phyloP scores from a whole-genome alignment of 1,139 yeast genomes.

The Neolecta irregularis region DNA sequence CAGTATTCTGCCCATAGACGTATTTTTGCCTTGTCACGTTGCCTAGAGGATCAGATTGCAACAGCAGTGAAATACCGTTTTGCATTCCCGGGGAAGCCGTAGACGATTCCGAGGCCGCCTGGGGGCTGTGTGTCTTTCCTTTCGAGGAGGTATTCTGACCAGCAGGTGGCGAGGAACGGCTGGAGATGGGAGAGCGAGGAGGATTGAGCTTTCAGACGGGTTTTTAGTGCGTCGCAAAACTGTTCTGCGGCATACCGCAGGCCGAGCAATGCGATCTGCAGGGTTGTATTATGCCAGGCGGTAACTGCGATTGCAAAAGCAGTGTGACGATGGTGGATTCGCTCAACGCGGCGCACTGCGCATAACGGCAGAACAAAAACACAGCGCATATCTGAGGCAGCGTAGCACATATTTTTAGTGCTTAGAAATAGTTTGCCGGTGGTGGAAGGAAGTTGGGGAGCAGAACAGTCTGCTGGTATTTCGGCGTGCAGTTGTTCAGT shows the following conservation, averaged over 20 bases:
- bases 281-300: conserved; percentile 49
- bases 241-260: conserved; percentile 63
- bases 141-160: conserved; percentile 52
- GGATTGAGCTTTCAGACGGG: conserved; percentile 47
- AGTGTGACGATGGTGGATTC: conserved; percentile 60
- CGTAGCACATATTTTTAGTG: background rate
- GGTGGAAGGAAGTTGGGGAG: too few relatives aligned
- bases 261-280: conserved; percentile 64
- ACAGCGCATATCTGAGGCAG: conserved; percentile 55
- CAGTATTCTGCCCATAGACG: conserved; percentile 89
- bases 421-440: background rate
- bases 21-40: conserved; percentile 71
- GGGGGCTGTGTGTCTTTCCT: conserved; percentile 17
- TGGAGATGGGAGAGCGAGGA: conserved; percentile 43
- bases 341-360: conserved; percentile 69
- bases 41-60: conserved; percentile 12
- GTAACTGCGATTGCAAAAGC: conserved; percentile 65
- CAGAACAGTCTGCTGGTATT: background rate
- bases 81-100: conserved; percentile 78
- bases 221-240: conserved; percentile 55
- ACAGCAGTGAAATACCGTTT: conserved; percentile 25
- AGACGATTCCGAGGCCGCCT: conserved; percentile 78
- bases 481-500: background rate
- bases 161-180: conserved; percentile 55
- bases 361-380: conserved; percentile 59